Evolutionary conservation across 2,329 filamentous ascomycete species (phyloP), one percentile per base, ranked within the genome.

Genomic region (Fusarium nodosum): DNA sequence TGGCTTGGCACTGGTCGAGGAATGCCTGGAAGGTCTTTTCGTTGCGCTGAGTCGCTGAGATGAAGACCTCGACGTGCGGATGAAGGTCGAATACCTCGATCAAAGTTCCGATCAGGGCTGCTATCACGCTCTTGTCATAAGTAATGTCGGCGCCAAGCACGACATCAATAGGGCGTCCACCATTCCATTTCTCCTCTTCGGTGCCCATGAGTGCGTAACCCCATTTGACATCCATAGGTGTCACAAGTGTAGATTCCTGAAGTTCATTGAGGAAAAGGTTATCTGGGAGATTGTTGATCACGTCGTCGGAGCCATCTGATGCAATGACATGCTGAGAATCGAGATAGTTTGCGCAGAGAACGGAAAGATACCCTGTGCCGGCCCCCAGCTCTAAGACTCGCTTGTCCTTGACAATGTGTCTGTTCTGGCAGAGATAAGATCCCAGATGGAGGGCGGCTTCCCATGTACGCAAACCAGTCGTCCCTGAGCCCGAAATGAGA

Each of bases 381-480:
- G 91, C 88, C 5, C 92, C 92, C 2, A 95, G 83, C 75, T 95
- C 92, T 3, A 95, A 81, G 1, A 94, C 79, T 10, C 82, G 84
- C 74, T 88, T 90, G 3, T 81, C 84, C 10, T 73, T 73, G 30
- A 93, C 80, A 22, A 85, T 68, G 3, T 71, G 66, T 1, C 77
- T 78, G 51, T 84, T 78, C n/a, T 75, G 63, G 63, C 87, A 87
- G 24, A 94, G 85, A 72, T 89, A 93, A 45, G 89, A 85, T 2
- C 90, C 91, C 0, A 95, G 83, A 71, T 93, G 90, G 11, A 95
- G 81, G 3, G 91, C 89, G 1, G 92, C 92, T 77, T 95, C 93
- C 93, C 92, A 96, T 0, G 93, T 95, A 34, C 92, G 86, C 26
- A 92, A 84, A 2, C 92, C 92, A 0, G 92, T 95, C 1, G 91